Base-by-base conservation (phyloP, 2,329 filamentous ascomycete species). In the Corinectria fuckeliana region DNA sequence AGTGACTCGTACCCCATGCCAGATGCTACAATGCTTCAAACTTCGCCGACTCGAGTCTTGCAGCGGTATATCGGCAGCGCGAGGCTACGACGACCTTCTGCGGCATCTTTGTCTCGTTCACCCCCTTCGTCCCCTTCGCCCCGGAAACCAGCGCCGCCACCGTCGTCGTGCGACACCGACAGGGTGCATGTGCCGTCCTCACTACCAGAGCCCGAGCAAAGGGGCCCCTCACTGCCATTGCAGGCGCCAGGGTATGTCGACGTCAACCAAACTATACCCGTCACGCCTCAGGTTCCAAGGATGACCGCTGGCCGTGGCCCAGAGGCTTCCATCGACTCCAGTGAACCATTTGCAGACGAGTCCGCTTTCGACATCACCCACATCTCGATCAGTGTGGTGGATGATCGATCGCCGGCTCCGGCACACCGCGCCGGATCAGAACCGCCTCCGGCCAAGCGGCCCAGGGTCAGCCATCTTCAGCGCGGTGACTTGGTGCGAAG, bases 1-100 rank as follows among this genome's bases (percentile, higher is more conserved):
- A 78, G 77, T 9, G 85, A 88, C 66, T 88, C 85, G 0, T 81
- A 85, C 63, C 81, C 68, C 49, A 72, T 78, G 59, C 75, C 75
- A 7, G 70, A 72, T 47, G 56, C 68, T 4, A 63, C 62, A 5
- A 21, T 75, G 18, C 54, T 75, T 10, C 60, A 62, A 8, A 61
- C 64, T 16, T 83, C 85, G 0, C 85, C 85, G 0, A 82, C 80
- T 1, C 77, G 81, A 36, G 72, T 85, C 1, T 65, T 87, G 10
- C 79, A 84, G 58, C 77, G 79, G 21, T 84, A 81, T 58, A 73
- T 85, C 3, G 78, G 80, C 49, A 63, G 18, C 65, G 8, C 50
- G 2, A 28, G 44, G 4, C 50, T 58, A 11, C 61, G 71, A 70
- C 21, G 72, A 72, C 34, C 72, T 62, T 56, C 48, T 9, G 34